Percentiles rank a stretch among this genome's conserved stretches.
phyloP scores from a whole-genome alignment of 2,329 filamentous ascomycete species.

The Aspergillus hortae region DNA sequence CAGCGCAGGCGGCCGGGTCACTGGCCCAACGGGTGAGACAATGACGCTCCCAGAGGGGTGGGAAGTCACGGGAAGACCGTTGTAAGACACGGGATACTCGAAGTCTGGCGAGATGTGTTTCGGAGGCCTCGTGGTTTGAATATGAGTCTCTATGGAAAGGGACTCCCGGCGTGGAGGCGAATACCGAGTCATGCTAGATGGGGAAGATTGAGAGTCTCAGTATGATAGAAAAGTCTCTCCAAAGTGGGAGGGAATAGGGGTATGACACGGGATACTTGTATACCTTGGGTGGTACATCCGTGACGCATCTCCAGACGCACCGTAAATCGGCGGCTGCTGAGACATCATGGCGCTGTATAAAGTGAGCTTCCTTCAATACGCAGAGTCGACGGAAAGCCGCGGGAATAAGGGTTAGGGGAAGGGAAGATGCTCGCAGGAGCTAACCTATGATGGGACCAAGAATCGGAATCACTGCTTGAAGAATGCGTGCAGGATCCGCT shows the following conservation, averaged over 20 bases:
- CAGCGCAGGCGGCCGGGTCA: constrained; percentile 25
- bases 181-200: constrained; percentile 29
- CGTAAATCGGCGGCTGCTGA: constrained; percentile 28
- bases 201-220: constrained; percentile 15
- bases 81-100: constrained; percentile 30
- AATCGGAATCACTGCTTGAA: constrained; percentile 28
- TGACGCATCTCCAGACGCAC: constrained; percentile 23
- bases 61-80: constrained; percentile 25
- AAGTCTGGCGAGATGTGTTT: constrained; percentile 26
- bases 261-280: constrained; percentile 8
- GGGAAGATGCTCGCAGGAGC: constrained; percentile 19
- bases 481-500: constrained; percentile 29
- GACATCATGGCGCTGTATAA: constrained; percentile 22
- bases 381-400: not conserved
- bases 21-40: constrained; percentile 29
- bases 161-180: constrained; percentile 26
- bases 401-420: not conserved
- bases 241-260: constrained; percentile 1
- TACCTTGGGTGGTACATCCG: constrained; percentile 39
- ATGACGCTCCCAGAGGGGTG: constrained; percentile 25
- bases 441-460: constrained; percentile 35
- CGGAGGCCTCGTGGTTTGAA: constrained; percentile 15
- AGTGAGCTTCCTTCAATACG: constrained; percentile 22
- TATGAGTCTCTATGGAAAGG: constrained; percentile 24
- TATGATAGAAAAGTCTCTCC: constrained; percentile 9